Conservation (phyloP, 495 filamentous ascomycete species). For the Aspergillus campestris region DNA sequence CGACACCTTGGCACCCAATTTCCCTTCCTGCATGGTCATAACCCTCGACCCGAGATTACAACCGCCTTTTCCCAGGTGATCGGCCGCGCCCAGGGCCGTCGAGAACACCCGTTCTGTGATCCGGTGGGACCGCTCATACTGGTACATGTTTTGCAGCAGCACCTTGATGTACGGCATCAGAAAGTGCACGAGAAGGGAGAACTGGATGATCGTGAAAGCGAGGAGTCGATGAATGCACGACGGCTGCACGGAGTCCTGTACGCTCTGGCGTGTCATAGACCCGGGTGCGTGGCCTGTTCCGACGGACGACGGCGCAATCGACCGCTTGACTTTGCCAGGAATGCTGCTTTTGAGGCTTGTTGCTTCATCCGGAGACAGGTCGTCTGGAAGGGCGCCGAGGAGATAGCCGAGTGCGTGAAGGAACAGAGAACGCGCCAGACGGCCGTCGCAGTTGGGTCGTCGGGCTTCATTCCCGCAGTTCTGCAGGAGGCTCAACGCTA, state of each 20-base stretch:
- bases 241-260: constrained; percentile 2
- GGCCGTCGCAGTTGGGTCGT: constrained; percentile 25
- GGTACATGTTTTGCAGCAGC: constrained; percentile 43
- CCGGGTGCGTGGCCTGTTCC: constrained; percentile 14
- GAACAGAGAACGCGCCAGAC: constrained; percentile 57
- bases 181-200: constrained; percentile 49
- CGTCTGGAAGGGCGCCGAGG: constrained; percentile 52
- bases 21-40: constrained; percentile 47
- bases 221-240: constrained; percentile 53
- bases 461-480: constrained; percentile 34
- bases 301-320: constrained; percentile 12
- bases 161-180: constrained; percentile 50
- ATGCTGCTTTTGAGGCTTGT: constrained; percentile 20
- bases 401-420: constrained; percentile 58
- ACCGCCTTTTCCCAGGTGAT: constrained; percentile 43
- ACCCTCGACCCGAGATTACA: constrained; percentile 41
- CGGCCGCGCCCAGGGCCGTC: constrained; percentile 39
- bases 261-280: neutral
- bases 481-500: constrained; percentile 33
- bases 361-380: constrained; percentile 40
- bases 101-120: constrained; percentile 48
- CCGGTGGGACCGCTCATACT: constrained; percentile 56
- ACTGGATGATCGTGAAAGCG: constrained; percentile 44
- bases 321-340: constrained; percentile 19
- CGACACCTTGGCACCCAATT: constrained; percentile 42